These are phyloP conservation scores for Pugionium dolabratum DNA, from an alignment of 345 rosid species.

Conservation along the genomic window DNA sequence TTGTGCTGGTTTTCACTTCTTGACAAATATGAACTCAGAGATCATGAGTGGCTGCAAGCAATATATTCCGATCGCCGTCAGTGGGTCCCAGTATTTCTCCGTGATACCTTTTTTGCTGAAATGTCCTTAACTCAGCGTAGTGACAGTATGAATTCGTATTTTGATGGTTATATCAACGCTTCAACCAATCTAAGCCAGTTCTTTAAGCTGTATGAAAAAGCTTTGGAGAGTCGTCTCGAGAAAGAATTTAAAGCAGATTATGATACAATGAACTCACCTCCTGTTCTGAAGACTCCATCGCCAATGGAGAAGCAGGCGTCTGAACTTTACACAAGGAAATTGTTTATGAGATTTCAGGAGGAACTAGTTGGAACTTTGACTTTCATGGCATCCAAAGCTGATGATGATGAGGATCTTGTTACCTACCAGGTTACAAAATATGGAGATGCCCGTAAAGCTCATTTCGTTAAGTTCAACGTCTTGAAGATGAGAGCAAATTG, in stretches of 20 bases:
- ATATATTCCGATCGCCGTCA: slow-evolving; percentile 55
- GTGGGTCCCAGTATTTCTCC: slow-evolving; percentile 64
- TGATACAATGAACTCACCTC: slow-evolving; percentile 50
- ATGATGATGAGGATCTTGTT: slow-evolving; percentile 46
- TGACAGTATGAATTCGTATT: slow-evolving; percentile 63
- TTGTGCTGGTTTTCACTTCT: slow-evolving; percentile 49
- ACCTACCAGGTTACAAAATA: slow-evolving; percentile 56
- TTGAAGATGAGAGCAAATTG: slow-evolving; percentile 63
- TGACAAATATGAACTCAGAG: slow-evolving; percentile 51
- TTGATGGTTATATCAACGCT: slow-evolving; percentile 64
- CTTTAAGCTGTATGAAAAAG: slow-evolving; percentile 53
- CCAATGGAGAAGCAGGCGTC: slow-evolving; percentile 60
- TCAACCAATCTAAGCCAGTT: slow-evolving; percentile 59
- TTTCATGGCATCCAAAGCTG: slow-evolving; percentile 52
- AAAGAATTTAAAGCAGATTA: slow-evolving; percentile 56
- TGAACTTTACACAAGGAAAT: slow-evolving; percentile 47
- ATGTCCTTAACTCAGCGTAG: slow-evolving; percentile 56
- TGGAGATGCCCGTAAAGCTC: slow-evolving; percentile 59
- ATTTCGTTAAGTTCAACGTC: slow-evolving; percentile 55
- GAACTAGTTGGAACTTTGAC: slow-evolving; percentile 54
- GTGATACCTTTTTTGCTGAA: slow-evolving; percentile 64
- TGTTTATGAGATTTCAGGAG: slow-evolving; percentile 52
- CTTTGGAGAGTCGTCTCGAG: slow-evolving; percentile 51
- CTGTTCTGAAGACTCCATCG: slow-evolving; percentile 50
- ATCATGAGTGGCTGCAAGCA: slow-evolving; percentile 66